These are phyloP conservation scores for Phialophora expanda DNA, from an alignment of 2,329 filamentous ascomycete genomes.

Conservation along the genomic window DNA sequence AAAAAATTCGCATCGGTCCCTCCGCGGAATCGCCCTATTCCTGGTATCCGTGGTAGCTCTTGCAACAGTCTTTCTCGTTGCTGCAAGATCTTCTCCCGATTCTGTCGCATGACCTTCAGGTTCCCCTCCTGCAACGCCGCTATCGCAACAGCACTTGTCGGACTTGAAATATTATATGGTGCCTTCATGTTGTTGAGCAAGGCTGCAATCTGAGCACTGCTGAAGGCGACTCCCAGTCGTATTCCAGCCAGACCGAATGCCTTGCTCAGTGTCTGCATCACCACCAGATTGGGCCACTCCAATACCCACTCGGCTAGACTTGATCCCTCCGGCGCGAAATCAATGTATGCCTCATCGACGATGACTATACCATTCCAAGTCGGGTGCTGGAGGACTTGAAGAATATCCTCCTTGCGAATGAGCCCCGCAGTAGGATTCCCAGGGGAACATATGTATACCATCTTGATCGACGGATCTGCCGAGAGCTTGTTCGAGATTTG, in stretches of 20 bases:
- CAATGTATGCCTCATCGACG: conserved; percentile 94
- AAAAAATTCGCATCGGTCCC: conserved; percentile 86
- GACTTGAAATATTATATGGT: conserved; percentile 92
- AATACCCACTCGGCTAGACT: conserved; percentile 89
- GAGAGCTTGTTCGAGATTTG: conserved; percentile 71
- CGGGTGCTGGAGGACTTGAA: conserved; percentile 76
- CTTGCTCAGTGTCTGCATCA: conserved; percentile 98
- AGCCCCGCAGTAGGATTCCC: conserved; percentile 90
- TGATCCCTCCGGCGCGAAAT: conserved; percentile 80
- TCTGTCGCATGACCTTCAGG: conserved; percentile 72
- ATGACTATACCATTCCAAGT: conserved; percentile 95
- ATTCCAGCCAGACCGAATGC: conserved; percentile 96
- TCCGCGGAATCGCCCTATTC: conserved; percentile 80
- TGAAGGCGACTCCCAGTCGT: conserved; percentile 83
- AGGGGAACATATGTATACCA: conserved; percentile 91
- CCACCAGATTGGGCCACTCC: conserved; percentile 93
- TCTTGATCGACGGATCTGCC: conserved; percentile 71
- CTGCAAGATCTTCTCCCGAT: conserved; percentile 70
- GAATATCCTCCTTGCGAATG: conserved; percentile 75
- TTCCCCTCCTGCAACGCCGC: conserved; percentile 72
- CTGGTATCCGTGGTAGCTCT: conserved; percentile 75
- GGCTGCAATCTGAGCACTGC: conserved; percentile 72
- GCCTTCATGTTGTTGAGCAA: conserved; percentile 93
- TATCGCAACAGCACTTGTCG: conserved; percentile 79
- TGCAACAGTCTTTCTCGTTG: conserved; percentile 78